Base-by-base conservation (phyloP, 2,329 filamentous ascomycete genomes). In the Aspergillus sp. region DNA sequence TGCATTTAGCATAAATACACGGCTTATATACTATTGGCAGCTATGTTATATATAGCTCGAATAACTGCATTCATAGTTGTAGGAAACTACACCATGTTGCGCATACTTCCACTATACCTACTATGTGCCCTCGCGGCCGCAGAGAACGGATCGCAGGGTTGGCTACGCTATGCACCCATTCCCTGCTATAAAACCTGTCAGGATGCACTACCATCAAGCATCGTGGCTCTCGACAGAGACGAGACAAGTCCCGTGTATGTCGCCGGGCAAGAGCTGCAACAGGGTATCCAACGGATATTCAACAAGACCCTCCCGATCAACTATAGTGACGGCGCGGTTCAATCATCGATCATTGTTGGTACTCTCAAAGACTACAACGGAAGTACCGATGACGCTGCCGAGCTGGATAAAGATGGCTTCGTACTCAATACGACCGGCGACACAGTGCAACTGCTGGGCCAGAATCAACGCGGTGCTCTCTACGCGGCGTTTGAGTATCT, bases 401-500 rank as follows among this genome's bases (percentile, higher is more conserved):
- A 39, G 7, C 37, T 22, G 5, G 7, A 22, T 3, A 7, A 20
- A 3, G 37, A 39, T 19, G 37, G 15, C 37, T 39, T 39, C 10
- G 7, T 12, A 1, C 37, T 39, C 66, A 66, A 33, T 53, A 77
- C 70, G 4, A 67, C 67, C 4, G 70, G 67, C 7, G 56, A 66
- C 1, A 65, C 64, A 0, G 74, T 84, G 19, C 68, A 76, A 32
- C 85, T 86, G 44, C 59, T 86, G 1, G 83, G 83, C 0, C 73
- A 80, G 51, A 86, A 85, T 55, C 81, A 85, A 58, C 77, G 83
- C 0, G 84, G 82, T 10, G 80, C 82, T 4, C 73, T 88, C 1
- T 87, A 87, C 55, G 84, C 84, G 5, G 74, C 83, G 4, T 87
- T 85, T 56, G 78, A 85, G 52, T 87, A 85, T 53, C 73, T 88